These are phyloP conservation scores for Setaria viridis DNA, from an alignment of 202 grass and related monocot species.

Conservation along the genomic window DNA sequence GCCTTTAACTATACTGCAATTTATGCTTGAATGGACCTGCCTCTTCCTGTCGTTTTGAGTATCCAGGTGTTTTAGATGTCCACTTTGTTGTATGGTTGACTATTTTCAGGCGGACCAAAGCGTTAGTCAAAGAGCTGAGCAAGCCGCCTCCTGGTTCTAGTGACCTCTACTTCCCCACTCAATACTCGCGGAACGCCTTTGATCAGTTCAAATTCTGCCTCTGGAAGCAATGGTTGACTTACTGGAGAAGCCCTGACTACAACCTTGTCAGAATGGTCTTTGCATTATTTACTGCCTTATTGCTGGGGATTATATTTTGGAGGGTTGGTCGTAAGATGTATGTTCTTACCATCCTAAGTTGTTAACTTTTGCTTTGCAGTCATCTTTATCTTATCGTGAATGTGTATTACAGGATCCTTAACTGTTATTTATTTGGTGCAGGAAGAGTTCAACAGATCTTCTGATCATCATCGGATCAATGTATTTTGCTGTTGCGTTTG, in stretches of 20 bases:
- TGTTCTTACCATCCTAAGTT: constrained; percentile 33
- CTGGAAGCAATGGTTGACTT: constrained; percentile 83
- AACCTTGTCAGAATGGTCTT: constrained; percentile 74
- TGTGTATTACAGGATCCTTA: constrained; percentile 19
- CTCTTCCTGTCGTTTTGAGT: constrained; percentile 33
- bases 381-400: constrained; percentile 24
- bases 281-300: constrained; percentile 61
- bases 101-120: constrained; percentile 61
- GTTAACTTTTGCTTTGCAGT: constrained; percentile 18
- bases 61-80: constrained; percentile 27
- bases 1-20: constrained; percentile 28
- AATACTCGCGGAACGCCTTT: constrained; percentile 54
- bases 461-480: constrained; percentile 66
- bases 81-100: constrained; percentile 34
- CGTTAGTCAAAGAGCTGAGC: constrained; percentile 69
- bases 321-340: constrained; percentile 66
- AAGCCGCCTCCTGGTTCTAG: constrained; percentile 64
- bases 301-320: constrained; percentile 75
- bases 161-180: constrained; percentile 68
- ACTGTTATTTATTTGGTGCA: constrained; percentile 46
- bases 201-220: constrained; percentile 70
- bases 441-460: constrained; percentile 56
- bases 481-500: constrained; percentile 70
- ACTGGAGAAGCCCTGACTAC: constrained; percentile 83
- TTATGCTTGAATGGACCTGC: constrained; percentile 5